Evolutionary conservation across 306 rosid genomes (phyloP), one percentile per base, ranked within the genome.

Genomic region (Carpinus fangiana): DNA sequence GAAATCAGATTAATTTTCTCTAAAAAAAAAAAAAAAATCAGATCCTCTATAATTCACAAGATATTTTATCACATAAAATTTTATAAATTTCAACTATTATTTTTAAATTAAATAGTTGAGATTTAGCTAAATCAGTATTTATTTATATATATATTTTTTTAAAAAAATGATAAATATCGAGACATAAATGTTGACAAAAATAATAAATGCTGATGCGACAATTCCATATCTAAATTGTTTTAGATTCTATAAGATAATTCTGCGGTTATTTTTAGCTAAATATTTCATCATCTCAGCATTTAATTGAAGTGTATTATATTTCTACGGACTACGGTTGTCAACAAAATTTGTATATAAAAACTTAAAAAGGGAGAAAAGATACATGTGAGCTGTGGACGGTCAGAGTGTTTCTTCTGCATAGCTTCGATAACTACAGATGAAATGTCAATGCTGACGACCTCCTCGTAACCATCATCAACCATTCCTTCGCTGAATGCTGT

Each of bases 391-490:
- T 86, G 87, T 20, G 92, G 84, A 55, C 82, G 85, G 74, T 86
- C 70, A 10, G 50, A 79, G 76, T 86, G 79, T 86, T 91, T 93
- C 21, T 46, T 77, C 83, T 79, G 86, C 98, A 93, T 93, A 80
- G 93, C 90, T 73, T 93, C 87, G 72, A 91, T 83, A 13, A 88
- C 96, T 21, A 93, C 93, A 18, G 93, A 82, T 9, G 97, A 91
- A 81, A 93, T 89, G 76, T 93, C 98, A 73, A 93, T 73, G 81
- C 88, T 93, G 48, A 91, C 89, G 73, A 93, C 93, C 79, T 91
- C 90, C 2, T 64, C 85, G 50, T 89, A 89, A 52, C 98, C 98
- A 77, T 93, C 94, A 67, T 89, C 90, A 45, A 82, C 94, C 97
- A 93, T 86, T 55, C 88, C 93, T 76, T 89, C 87, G 78, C 98